These are phyloP conservation scores for Cryptococcus sp. DNA, from an alignment of 1,284 basidiomycete species.

Conservation along the genomic window DNA sequence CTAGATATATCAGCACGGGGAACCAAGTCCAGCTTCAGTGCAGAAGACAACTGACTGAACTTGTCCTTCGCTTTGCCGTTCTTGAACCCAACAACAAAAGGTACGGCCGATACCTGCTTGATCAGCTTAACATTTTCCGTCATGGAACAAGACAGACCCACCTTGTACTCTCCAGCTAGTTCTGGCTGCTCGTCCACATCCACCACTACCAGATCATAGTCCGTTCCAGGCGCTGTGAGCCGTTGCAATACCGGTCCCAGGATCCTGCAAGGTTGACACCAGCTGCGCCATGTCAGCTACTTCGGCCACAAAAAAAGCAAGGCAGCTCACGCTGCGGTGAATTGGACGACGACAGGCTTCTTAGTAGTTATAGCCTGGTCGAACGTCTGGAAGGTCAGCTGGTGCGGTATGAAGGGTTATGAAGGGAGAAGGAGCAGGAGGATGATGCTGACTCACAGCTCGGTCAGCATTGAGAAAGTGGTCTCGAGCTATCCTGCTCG, in stretches of 20 bases:
- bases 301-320: background rate
- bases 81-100: constrained; percentile 46
- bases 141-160: constrained; percentile 12
- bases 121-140: background rate
- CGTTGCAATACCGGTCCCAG: constrained; percentile 41
- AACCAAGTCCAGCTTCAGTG: background rate
- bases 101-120: constrained; percentile 39
- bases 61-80: constrained; percentile 43
- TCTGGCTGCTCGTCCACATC: constrained; percentile 43
- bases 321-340: constrained; percentile 39
- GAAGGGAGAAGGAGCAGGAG: background rate
- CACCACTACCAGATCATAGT: constrained; percentile 40
- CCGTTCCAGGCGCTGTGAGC: constrained; percentile 33
- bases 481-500: constrained; percentile 20
- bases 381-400: constrained; percentile 18
- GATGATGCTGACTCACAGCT: constrained; percentile 11
- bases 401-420: constrained; percentile 1
- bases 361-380: constrained; percentile 16
- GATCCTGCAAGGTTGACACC: constrained; percentile 46
- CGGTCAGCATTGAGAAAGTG: constrained; percentile 28
- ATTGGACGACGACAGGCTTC: constrained; percentile 45
- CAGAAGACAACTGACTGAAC: constrained; percentile 35
- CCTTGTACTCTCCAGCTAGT: constrained; percentile 43
- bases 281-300: constrained; percentile 23
- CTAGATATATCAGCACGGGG: constrained; percentile 13